Evolutionary conservation across 177 flowering plant genomes (phyloP), one percentile per base, ranked within the genome.

Genomic region (Vitis hybrid): DNA sequence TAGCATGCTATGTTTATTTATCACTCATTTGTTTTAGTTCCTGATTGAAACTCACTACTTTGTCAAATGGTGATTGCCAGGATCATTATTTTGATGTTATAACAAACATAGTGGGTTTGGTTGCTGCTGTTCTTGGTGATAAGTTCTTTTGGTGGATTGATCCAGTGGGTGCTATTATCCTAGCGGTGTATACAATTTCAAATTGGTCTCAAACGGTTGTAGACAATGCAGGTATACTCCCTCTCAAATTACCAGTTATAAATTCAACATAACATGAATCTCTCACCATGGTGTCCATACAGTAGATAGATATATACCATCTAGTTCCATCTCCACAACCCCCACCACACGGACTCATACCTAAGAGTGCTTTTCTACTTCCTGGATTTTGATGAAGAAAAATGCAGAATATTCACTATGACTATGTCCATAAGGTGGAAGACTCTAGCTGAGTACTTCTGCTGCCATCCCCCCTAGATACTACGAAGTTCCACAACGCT

Each of bases 21-120:
- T 3, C n/a, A 3, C 20, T 64, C 19, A n/a, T 49, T 64, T 64
- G 53, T 11, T 44, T 18, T 64, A 18, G 15, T 2, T 64, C 2
- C 14, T 52, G 38, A 7, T 52, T 3, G 4, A 18, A 64, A 62
- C 5, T 15, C 31, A 3, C 19, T 50, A 2, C 11, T 19, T 11
- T 24, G 18, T n/a, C 10, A 38, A 28, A 31, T 19, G 52, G 15
- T 68, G 17, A 56, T 67, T 71, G 64, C 13, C 85, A 90, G 94
- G 94, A 90, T 75, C 94, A 90, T 67, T 90, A 85, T 62, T 90
- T 90, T 65, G 94, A 90, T 67, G 92, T 88, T 54, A 81, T 90
- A 17, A 90, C 94, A 31, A 90, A 90, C 51, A 75, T 90, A 9
- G 83, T 90, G 6, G 94, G 94, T 8, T 71, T 88, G 73, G 76